phyloP scores from a whole-genome alignment of 1,284 basidiomycete species.

The Amylostereum areolatum region DNA sequence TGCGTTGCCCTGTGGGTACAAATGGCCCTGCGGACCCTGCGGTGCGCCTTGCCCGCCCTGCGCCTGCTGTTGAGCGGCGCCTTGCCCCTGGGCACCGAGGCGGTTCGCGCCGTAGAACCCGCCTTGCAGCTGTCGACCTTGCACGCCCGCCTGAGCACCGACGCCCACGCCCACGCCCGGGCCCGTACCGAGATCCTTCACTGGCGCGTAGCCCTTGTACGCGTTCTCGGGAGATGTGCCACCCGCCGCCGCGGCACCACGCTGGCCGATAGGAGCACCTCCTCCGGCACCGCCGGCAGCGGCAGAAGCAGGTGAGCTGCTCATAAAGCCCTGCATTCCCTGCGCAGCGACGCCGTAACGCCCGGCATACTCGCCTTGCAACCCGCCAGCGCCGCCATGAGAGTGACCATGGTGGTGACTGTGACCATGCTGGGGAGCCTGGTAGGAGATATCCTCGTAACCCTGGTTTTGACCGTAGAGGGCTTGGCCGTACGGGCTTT shows the following conservation, averaged over 20 bases:
- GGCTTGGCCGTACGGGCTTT: slow-evolving; percentile 53
- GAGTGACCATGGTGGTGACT: slow-evolving; percentile 38
- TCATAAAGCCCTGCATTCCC: slow-evolving; percentile 66
- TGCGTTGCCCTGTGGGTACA: slow-evolving; percentile 57
- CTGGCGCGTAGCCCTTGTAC: slow-evolving; percentile 62
- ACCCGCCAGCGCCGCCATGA: slow-evolving; percentile 42
- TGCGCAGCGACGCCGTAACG: slow-evolving; percentile 57
- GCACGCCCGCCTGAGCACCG: slow-evolving; percentile 30
- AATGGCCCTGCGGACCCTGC: slow-evolving; percentile 57
- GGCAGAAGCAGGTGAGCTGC: slow-evolving; percentile 45
- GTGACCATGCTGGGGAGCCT: slow-evolving; percentile 33
- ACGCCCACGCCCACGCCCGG: slow-evolving; percentile 35
- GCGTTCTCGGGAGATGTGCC: slow-evolving; percentile 61
- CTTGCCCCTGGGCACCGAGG: slow-evolving; percentile 43
- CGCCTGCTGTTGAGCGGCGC: slow-evolving; percentile 36
- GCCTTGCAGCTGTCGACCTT: slow-evolving; percentile 39
- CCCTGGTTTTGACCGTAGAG: slow-evolving; percentile 61
- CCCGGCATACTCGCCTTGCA: slow-evolving; percentile 34
- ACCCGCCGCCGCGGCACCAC: slow-evolving; percentile 21
- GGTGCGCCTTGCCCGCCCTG: slow-evolving; percentile 31
- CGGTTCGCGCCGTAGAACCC: slow-evolving; percentile 59
- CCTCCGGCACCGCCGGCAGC: slow-evolving; percentile 33
- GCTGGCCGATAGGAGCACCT: slow-evolving; percentile 31
- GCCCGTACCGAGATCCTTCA: slow-evolving; percentile 54
- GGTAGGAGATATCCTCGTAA: slow-evolving; percentile 63